These are phyloP conservation scores for Cutaneotrichosporon cavernicola DNA, from an alignment of 1,284 basidiomycete species.

Conservation along the genomic window DNA sequence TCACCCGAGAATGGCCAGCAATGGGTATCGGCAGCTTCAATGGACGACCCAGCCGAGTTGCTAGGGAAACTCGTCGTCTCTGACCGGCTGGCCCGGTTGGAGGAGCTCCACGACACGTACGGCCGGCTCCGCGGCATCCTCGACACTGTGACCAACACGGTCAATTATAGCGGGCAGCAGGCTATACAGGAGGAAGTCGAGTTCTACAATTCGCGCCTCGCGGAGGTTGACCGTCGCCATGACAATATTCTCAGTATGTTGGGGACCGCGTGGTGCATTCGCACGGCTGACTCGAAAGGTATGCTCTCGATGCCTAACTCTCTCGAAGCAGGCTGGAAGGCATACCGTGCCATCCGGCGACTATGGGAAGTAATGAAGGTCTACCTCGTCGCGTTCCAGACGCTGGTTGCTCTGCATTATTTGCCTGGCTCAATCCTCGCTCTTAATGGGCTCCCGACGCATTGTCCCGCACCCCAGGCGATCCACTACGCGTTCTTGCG, in stretches of 20 bases:
- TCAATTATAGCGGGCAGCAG: slow-evolving; percentile 31
- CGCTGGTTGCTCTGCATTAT: slow-evolving; percentile 40
- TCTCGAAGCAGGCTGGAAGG: slow-evolving; percentile 31
- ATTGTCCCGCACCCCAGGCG: slow-evolving; percentile 20
- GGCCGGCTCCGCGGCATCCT: slow-evolving; percentile 29
- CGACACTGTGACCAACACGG: slow-evolving; percentile 31
- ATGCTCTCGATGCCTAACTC: slow-evolving; percentile 21
- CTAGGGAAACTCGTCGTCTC: slow-evolving; percentile 39
- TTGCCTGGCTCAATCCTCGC: slow-evolving; percentile 36
- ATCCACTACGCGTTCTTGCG: slow-evolving; percentile 36
- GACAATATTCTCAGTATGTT: slow-evolving; percentile 38
- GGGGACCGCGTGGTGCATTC: slow-evolving; percentile 1
- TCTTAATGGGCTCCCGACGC: slow-evolving; percentile 32
- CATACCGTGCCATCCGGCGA: slow-evolving; percentile 39
- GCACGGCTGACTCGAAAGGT: slow-evolving; percentile 12
- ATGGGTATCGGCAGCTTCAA: slow-evolving; percentile 26
- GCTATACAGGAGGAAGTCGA: slow-evolving; percentile 38
- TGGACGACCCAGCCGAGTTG: slow-evolving; percentile 27
- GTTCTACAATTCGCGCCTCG: slow-evolving; percentile 29
- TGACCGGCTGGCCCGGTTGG: slow-evolving; percentile 39
- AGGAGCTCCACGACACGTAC: slow-evolving; percentile 37
- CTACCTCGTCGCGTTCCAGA: slow-evolving; percentile 34
- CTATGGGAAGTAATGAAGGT: slow-evolving; percentile 39
- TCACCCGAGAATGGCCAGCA: slow-evolving; percentile 35
- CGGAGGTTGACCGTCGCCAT: slow-evolving; percentile 35